phyloP scores from a whole-genome alignment of 768 basidiomycete genomes.

The Exsudoporus frostii region DNA sequence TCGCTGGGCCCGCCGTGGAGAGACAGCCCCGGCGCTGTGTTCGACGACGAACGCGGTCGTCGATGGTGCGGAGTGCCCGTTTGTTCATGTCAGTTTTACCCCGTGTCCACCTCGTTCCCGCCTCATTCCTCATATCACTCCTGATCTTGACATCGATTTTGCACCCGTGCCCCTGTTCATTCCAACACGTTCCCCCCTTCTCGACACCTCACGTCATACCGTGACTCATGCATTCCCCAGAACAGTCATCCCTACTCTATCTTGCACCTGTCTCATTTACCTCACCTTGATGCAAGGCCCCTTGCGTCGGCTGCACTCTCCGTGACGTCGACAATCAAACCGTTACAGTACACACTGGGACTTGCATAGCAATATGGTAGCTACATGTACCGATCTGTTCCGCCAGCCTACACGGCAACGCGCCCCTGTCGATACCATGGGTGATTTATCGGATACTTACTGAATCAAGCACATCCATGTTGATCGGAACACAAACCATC shows the following conservation, averaged over 20 bases:
- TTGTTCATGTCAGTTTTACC: background rate
- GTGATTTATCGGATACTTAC: background rate
- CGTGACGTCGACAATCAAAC: background rate
- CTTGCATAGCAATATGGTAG: background rate
- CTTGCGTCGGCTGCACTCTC: background rate
- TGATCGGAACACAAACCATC: background rate
- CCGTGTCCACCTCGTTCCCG: constrained; percentile 15
- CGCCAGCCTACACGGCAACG: no score
- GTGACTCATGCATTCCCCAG: background rate
- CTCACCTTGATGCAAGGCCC: background rate
- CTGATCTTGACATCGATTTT: constrained; percentile 6
- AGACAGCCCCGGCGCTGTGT: background rate
- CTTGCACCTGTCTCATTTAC: constrained; percentile 5
- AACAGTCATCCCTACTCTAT: background rate
- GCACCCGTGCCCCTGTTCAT: background rate
- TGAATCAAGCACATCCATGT: background rate
- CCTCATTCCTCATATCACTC: constrained; percentile 13
- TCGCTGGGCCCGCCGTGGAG: background rate
- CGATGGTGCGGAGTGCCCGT: background rate
- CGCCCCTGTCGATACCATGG: background rate
- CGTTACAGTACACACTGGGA: no score
- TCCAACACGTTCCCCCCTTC: constrained; percentile 12
- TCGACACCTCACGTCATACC: background rate
- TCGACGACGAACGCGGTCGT: background rate
- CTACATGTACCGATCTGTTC: background rate